phyloP scores from a whole-genome alignment of 495 filamentous ascomycete species.

The Xylaria acuta region DNA sequence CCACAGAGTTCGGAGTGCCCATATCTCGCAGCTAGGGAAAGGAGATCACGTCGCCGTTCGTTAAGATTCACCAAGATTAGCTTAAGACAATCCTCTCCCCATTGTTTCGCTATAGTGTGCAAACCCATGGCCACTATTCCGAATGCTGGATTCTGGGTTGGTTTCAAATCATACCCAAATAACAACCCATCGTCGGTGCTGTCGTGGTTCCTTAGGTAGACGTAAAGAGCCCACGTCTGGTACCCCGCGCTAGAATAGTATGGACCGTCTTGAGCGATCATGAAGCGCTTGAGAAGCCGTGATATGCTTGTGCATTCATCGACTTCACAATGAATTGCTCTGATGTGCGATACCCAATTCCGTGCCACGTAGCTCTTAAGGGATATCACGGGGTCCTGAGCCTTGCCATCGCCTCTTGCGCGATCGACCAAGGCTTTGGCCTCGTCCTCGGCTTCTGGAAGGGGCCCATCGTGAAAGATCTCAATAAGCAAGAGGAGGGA shows the following conservation, averaged over 20 bases:
- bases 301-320: not conserved
- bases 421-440: not conserved
- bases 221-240: not conserved
- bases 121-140: not conserved
- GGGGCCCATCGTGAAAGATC: not conserved
- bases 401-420: not conserved
- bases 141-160: slow-evolving; percentile 1
- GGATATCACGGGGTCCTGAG: not conserved
- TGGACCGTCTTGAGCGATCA: not conserved
- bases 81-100: slow-evolving; percentile 5
- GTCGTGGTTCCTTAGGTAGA: no score
- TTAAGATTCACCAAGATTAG: not conserved
- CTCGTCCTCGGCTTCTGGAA: not conserved
- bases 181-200: no score
- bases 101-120: not conserved
- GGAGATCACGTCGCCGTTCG: not conserved
- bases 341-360: not conserved
- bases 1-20: not conserved
- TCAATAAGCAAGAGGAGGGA: not conserved
- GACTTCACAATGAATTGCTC: not conserved
- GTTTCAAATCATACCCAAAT: no score
- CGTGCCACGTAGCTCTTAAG: not conserved
- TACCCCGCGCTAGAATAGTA: not conserved
- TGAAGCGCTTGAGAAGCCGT: slow-evolving; percentile 6
- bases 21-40: not conserved